Conservation (phyloP, 148 eudicot species). For the Chenopodium suecicum region DNA sequence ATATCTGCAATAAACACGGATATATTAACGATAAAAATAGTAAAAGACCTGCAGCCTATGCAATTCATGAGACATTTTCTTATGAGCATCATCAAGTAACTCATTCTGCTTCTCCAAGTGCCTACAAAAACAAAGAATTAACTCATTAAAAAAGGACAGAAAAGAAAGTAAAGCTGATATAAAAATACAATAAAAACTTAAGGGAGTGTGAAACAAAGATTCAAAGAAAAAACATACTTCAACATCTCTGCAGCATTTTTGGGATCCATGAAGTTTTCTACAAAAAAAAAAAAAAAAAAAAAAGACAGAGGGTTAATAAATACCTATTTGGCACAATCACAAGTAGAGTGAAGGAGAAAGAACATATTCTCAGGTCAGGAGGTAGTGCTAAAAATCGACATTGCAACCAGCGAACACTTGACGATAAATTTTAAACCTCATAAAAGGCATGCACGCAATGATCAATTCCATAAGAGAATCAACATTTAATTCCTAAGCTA, state of each 20-base stretch:
- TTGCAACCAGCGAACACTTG: background rate
- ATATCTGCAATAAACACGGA: background rate
- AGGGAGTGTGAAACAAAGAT: background rate
- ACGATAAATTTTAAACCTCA: too few relatives aligned
- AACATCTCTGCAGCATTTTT: slow-evolving; percentile 31
- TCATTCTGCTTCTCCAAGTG: slow-evolving; percentile 59
- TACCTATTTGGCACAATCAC: background rate
- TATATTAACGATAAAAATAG: background rate
- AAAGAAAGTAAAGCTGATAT: background rate
- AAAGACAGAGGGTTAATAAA: background rate
- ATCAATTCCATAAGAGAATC: too few relatives aligned
- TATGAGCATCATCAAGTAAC: slow-evolving; percentile 45
- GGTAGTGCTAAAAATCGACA: background rate
- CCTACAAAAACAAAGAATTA: slow-evolving; percentile 28
- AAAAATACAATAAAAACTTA: background rate
- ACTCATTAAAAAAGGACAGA: background rate
- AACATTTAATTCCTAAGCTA: too few relatives aligned
- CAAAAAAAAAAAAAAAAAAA: background rate
- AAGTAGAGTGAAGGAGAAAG: background rate
- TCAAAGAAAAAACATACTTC: slow-evolving; percentile 18
- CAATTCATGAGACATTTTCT: slow-evolving; percentile 54
- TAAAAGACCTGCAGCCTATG: slow-evolving; percentile 50
- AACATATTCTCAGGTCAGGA: background rate
- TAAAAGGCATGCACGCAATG: too few relatives aligned
- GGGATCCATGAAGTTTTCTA: slow-evolving; percentile 33